A percentile compares a stretch with the other conserved stretches of the same genome.
Evolutionary conservation across 2,329 filamentous ascomycete species (phyloP).

Genomic region (Cytospora piceicola): DNA sequence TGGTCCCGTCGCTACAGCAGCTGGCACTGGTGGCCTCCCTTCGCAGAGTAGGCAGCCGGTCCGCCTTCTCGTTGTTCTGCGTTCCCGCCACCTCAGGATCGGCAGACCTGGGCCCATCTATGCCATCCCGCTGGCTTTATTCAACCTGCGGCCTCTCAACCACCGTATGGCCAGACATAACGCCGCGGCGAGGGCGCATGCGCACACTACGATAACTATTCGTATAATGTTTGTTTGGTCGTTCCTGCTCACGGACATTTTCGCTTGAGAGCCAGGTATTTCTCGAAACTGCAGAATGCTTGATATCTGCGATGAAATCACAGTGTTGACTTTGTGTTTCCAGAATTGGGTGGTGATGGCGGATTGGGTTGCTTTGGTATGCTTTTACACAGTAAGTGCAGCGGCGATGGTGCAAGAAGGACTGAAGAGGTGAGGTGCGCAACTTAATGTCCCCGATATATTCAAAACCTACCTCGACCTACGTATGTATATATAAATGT

Average conservation of each 20-base stretch:
- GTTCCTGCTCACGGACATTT: no score
- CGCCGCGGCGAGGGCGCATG: not conserved
- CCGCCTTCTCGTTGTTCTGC: not conserved
- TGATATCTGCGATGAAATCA: no score
- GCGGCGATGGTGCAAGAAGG: not conserved
- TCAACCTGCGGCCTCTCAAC: not conserved
- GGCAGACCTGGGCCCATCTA: not conserved
- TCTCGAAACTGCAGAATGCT: not conserved
- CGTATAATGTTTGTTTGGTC: no score
- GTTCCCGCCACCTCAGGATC: not conserved
- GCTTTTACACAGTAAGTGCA: not conserved
- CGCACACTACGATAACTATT: not conserved
- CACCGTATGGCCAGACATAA: not conserved
- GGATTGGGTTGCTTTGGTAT: no score
- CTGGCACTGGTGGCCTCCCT: not conserved
- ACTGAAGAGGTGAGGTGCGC: not conserved
- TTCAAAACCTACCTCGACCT: not conserved
- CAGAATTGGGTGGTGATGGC: not conserved
- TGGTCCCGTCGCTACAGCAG: not conserved
- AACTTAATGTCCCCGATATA: no score
- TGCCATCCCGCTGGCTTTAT: not conserved
- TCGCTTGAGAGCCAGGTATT: not conserved
- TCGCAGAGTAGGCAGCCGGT: not conserved
- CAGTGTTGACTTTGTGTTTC: no score
- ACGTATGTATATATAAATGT: not conserved